Evolutionary conservation across 257 asterid species (phyloP), one percentile per base, ranked within the genome.

Genomic region (Nicotiana tomentosiformis): DNA sequence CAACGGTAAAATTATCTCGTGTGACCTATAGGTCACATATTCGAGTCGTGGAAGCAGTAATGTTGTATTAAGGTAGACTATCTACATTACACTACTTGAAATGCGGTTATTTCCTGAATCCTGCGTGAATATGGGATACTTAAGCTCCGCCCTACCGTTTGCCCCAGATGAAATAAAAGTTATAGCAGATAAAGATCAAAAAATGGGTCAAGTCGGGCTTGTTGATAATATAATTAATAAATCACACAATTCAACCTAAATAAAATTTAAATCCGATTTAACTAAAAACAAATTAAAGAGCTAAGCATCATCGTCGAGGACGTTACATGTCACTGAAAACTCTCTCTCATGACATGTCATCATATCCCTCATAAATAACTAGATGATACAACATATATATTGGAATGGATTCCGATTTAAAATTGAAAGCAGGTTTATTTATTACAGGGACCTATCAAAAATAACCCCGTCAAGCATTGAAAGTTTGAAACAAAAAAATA

Each of bases 301-400:
- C 60, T 20, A 23, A 79, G 83, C 46, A 79, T 79, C 76, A 62
- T 37, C 29, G 30, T 61, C 74, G 9, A 43, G 51, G 2, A 79
- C 62, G 37, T 43, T 79, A 79, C 61, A 79, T 79, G 46, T 39
- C 82, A 79, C 56, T 79, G 61, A 9, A 60, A 60, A 79, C 33
- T 62, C 76, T 62, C 76, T 23, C 43, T 15, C 0, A 62, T 30
- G 37, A 61, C 58, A 62, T 39, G 76, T 61, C 82, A 79, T 62
- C 58, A 61, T 39, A 61, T 79, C 58, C 60, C 26, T 79, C 58
- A 46, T 57, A 39, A 62, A 79, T 65, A 35, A 60, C 37, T 79
- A 74, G 64, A 74, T 49, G 46, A 51, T 61, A 39, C 76, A 61
- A 61, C 17, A 35, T 46, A 61, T 79, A 35, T 49, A 62, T 79